A percentile compares a stretch with the other conserved stretches of the same genome.
Conservation (phyloP, 2,329 filamentous ascomycete species). For the Botryotinia convoluta region DNA sequence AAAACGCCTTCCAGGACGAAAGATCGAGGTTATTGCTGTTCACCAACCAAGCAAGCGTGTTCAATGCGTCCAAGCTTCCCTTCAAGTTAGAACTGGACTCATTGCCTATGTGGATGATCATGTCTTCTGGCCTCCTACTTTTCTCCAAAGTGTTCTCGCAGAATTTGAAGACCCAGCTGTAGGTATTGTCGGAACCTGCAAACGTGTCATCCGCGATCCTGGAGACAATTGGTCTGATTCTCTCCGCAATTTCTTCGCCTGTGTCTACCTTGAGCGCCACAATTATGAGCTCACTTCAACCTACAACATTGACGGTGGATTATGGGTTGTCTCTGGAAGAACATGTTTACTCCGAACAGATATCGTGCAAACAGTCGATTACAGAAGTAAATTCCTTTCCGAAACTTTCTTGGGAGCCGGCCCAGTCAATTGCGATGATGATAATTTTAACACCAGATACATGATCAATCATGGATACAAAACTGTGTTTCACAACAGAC, state of each 20-base stretch:
- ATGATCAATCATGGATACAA: constrained; percentile 50
- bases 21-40: constrained; percentile 14
- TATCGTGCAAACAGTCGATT: constrained; percentile 47
- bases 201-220: constrained; percentile 47
- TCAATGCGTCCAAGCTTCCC: constrained; percentile 24
- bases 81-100: constrained; percentile 23
- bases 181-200: constrained; percentile 56
- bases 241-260: constrained; percentile 53
- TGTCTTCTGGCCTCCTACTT: constrained; percentile 27
- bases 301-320: constrained; percentile 56
- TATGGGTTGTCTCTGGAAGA: constrained; percentile 57
- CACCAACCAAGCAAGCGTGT: constrained; percentile 23
- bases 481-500: constrained; percentile 53
- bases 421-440: constrained; percentile 55
- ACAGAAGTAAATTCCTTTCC: constrained; percentile 46
- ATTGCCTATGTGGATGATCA: constrained; percentile 28
- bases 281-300: constrained; percentile 59
- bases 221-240: constrained; percentile 20
- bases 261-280: constrained; percentile 58
- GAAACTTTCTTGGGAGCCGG: constrained; percentile 51
- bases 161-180: constrained; percentile 40
- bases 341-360: constrained; percentile 51
- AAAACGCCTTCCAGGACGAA: background rate
- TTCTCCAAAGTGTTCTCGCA: constrained; percentile 24
- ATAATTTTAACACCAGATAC: constrained; percentile 60